Percentiles rank a stretch among this genome's conserved stretches.
These are phyloP conservation scores for Melanomma pulvis-pyrius DNA, from an alignment of 495 filamentous ascomycete species.

Conservation along the genomic window DNA sequence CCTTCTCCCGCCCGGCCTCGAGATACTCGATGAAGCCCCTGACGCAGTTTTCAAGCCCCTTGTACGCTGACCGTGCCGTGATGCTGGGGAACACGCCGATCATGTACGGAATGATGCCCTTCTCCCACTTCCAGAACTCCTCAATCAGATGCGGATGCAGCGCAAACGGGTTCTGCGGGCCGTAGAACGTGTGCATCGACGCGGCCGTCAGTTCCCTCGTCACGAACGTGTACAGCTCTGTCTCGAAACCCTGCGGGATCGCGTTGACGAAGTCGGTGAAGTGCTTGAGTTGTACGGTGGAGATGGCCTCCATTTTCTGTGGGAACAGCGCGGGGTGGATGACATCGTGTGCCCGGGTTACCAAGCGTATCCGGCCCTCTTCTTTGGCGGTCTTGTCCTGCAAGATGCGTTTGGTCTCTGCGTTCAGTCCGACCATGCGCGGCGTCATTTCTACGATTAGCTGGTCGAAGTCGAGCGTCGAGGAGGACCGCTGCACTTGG, in stretches of 20 bases:
- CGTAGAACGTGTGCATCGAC: conserved; percentile 35
- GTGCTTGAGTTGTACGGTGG: conserved; percentile 33
- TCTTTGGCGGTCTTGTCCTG: conserved; percentile 18
- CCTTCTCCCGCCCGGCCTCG: conserved; percentile 19
- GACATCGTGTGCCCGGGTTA: conserved; percentile 35
- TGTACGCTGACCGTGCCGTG: conserved; percentile 35
- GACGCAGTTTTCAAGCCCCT: conserved; percentile 35
- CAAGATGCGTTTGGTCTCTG: conserved; percentile 28
- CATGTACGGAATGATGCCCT: conserved; percentile 26
- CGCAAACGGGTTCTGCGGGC: conserved; percentile 40
- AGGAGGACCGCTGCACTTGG: conserved; percentile 50
- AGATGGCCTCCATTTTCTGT: conserved; percentile 46
- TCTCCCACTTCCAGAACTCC: conserved; percentile 42
- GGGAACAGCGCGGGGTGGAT: conserved; percentile 30
- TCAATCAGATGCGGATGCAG: conserved; percentile 34
- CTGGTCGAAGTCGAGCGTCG: conserved; percentile 49
- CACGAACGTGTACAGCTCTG: conserved; percentile 20
- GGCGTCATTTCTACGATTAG: conserved; percentile 32
- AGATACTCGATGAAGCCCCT: conserved; percentile 38
- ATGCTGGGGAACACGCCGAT: conserved; percentile 30
- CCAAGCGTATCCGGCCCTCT: conserved; percentile 24
- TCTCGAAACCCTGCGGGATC: conserved; percentile 12
- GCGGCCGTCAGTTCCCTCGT: conserved; percentile 17
- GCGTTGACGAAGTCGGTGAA: conserved; percentile 30
- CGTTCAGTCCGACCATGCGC: conserved; percentile 35